These are phyloP conservation scores for Sporothrix phasma DNA, from an alignment of 2,329 filamentous ascomycete genomes.

Conservation along the genomic window DNA sequence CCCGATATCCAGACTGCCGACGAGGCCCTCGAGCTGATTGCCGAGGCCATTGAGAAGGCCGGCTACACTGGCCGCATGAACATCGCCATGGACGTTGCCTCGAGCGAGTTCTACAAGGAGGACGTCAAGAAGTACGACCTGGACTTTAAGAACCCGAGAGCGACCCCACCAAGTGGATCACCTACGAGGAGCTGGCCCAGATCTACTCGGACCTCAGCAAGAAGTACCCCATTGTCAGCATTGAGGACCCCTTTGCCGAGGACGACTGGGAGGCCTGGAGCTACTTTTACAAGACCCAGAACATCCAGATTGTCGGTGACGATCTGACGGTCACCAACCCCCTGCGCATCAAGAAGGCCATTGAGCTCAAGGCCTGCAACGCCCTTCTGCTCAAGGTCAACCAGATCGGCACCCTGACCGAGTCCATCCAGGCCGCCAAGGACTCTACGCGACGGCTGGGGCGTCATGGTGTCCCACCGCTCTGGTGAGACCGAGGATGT, in stretches of 20 bases:
- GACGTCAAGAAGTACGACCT: slow-evolving; percentile 99
- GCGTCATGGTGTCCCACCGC: slow-evolving; percentile 98
- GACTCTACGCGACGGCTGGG: slow-evolving; percentile 97
- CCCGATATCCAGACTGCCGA: slow-evolving; percentile 96
- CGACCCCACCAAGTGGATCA: slow-evolving; percentile 95
- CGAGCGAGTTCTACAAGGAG: slow-evolving; percentile 98
- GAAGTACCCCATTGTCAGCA: slow-evolving; percentile 98
- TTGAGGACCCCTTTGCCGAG: slow-evolving; percentile 98
- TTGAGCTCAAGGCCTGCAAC: slow-evolving; percentile 98
- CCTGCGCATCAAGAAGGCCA: slow-evolving; percentile 97
- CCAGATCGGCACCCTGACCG: slow-evolving; percentile 97
- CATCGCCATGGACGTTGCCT: slow-evolving; percentile 98
- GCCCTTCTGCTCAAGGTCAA: slow-evolving; percentile 98
- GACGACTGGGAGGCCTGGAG: slow-evolving; percentile 99
- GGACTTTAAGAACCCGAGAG: slow-evolving; percentile 99
- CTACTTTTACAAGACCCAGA: slow-evolving; percentile 99
- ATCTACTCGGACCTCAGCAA: slow-evolving; percentile 77
- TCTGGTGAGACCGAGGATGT: slow-evolving; percentile 99
- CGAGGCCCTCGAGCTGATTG: slow-evolving; percentile 95
- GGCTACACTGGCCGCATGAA: slow-evolving; percentile 94
- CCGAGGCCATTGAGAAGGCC: slow-evolving; percentile 83
- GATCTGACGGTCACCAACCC: slow-evolving; percentile 99
- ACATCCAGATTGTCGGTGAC: slow-evolving; percentile 97
- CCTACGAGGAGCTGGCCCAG: slow-evolving; percentile 91
- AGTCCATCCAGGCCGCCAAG: slow-evolving; percentile 98